phyloP scores from a whole-genome alignment of 2,329 filamentous ascomycete species.

The Aureobasidium sp. region DNA sequence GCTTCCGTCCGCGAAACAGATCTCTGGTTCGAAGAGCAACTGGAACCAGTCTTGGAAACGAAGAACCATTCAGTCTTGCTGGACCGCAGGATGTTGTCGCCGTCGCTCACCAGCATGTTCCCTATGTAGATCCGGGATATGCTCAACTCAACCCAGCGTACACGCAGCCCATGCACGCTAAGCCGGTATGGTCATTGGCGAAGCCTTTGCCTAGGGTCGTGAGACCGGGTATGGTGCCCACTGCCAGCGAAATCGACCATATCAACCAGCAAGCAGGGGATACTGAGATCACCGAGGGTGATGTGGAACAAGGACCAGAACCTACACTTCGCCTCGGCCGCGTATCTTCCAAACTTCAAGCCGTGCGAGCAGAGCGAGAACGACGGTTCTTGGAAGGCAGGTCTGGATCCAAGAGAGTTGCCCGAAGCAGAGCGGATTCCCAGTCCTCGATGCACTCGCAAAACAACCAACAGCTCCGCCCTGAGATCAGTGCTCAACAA shows the following conservation, averaged over 20 bases:
- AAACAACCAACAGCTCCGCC: neutral
- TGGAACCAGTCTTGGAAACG: conserved; percentile 1
- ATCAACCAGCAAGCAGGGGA: neutral
- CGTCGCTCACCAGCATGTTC: conserved; percentile 4
- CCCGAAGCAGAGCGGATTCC: neutral
- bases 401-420: neutral
- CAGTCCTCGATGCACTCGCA: neutral
- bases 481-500: neutral
- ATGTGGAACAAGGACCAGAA: conserved; percentile 11
- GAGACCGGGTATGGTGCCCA: conserved; percentile 15
- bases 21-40: neutral
- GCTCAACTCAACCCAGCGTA: conserved; percentile 12
- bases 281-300: conserved; percentile 1
- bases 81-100: conserved; percentile 1
- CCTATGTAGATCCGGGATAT: conserved; percentile 14
- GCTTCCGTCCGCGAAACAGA: neutral
- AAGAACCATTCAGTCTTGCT: neutral
- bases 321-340: conserved; percentile 1
- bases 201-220: conserved; percentile 9
- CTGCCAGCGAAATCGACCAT: neutral
- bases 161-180: neutral
- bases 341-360: conserved; percentile 5
- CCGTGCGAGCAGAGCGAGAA: conserved; percentile 5
- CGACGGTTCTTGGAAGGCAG: conserved; percentile 2
- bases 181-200: conserved; percentile 9